Percentiles rank a stretch among this genome's conserved stretches.
Evolutionary conservation across 192 early-diverging fungal genomes (phyloP).

Genomic region (Fimicolochytrium jonesii): DNA sequence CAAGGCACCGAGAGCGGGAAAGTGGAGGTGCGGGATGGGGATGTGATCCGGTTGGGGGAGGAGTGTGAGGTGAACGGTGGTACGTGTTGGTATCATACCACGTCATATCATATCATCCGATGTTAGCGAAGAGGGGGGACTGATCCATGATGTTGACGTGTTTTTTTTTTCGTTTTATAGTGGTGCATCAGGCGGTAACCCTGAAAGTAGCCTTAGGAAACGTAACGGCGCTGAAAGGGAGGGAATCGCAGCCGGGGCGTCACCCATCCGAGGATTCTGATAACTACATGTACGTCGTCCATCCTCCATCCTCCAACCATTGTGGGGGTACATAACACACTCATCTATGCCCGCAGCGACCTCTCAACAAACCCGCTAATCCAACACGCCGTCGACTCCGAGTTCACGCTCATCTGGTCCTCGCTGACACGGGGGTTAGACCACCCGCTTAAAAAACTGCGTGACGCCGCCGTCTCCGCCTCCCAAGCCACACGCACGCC

Average conservation of each 20-base stretch:
- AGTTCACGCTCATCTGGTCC: conserved; percentile 32
- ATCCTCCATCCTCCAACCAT: not conserved
- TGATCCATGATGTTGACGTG: not conserved
- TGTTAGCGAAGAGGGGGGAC: not conserved
- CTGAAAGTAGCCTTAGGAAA: conserved; percentile 7
- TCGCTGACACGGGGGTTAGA: conserved; percentile 29
- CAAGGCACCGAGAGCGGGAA: conserved; percentile 26
- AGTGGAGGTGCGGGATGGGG: conserved; percentile 29
- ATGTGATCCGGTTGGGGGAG: conserved; percentile 34
- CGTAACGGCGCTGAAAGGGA: not conserved
- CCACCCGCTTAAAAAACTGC: conserved; percentile 23
- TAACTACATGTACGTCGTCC: conserved; percentile 4
- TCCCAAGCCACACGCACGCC: not conserved
- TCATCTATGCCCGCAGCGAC: conserved; percentile 10
- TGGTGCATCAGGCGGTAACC: conserved; percentile 21
- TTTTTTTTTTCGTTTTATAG: not conserved
- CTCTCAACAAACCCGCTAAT: conserved; percentile 28
- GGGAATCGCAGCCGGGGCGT: conserved; percentile 4
- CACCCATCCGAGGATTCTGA: not conserved
- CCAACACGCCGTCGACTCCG: conserved; percentile 20
- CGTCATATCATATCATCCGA: too few relatives aligned
- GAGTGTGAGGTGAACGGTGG: conserved; percentile 42
- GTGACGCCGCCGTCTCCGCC: not conserved
- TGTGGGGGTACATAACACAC: not conserved
- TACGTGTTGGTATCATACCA: too few relatives aligned